Evolutionary conservation across 1,284 basidiomycete genomes (phyloP), one percentile per base, ranked within the genome.

Genomic region (Irpex sp.): DNA sequence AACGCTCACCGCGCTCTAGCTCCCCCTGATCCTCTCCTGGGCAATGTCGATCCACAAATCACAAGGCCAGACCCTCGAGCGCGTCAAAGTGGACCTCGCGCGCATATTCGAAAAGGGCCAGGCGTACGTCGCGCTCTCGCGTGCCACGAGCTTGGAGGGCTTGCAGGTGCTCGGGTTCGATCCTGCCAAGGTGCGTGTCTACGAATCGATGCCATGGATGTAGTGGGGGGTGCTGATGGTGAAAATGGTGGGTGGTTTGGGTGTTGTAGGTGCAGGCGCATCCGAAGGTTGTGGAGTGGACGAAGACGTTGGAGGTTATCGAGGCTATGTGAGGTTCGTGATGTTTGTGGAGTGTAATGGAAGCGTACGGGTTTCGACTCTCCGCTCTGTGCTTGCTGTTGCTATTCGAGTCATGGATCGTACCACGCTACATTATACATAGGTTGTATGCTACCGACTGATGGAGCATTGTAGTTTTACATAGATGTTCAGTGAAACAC

Each of bases 31-130:
- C 63, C 79, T 94, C 39, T 82, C 92, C 0, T 95, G 91, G 93
- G 92, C 93, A 0, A 93, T 94, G 90, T 94, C 91, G 55, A 97
- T 97, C 60, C 95, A 98, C 74, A 98, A 98, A 72, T 91, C 90
- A 4, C 94, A 96, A 73, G 93, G 93, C 8, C 93, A 95, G 73
- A 96, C 91, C 0, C 77, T 96, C 1, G 90, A 94, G 53, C 84
- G 92, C 21, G 93, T 96, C 61, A 93, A 88, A 70, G 90, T 94
- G 42, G 91, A 94, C 68, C 77, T 93, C 18, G 85, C 81, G 4
- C 86, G 84, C 68, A 86, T 93, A 1, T 95, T 98, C 69, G 95
- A 97, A 76, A 96, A 94, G 75, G 94, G 77, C 16, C 66, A 80
- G 85, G 93, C 93, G 3, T 98, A 98, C 72, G 95, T 97, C 49